A percentile compares a stretch with the other conserved stretches of the same genome.
These are phyloP conservation scores for Ophiocytium majus DNA, from an alignment of 352 stramenopile genomes.

Conservation along the genomic window DNA sequence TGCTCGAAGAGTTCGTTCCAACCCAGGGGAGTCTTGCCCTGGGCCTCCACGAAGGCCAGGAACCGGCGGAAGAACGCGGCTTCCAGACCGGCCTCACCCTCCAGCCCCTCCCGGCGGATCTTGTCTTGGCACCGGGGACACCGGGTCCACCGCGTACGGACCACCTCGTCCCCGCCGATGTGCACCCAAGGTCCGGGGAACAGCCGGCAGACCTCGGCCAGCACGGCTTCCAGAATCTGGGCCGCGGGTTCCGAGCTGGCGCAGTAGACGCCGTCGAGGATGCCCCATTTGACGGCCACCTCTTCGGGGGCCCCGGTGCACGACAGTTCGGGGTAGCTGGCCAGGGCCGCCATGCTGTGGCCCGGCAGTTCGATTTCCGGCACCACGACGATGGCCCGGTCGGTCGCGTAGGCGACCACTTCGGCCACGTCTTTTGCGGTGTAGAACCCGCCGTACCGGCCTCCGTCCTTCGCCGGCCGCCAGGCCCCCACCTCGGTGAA, in stretches of 20 bases:
- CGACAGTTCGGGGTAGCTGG: neutral
- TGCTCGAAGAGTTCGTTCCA: slow-evolving; percentile 2
- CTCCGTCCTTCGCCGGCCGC: neutral
- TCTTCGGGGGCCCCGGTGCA: neutral
- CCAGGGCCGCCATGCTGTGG: neutral
- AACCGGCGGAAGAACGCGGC: neutral
- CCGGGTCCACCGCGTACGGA: neutral
- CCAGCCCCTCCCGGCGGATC: neutral
- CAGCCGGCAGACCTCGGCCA: neutral
- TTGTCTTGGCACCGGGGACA: neutral
- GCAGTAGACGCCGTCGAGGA: neutral
- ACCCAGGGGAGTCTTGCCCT: neutral
- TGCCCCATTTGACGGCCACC: neutral
- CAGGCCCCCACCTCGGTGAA: neutral
- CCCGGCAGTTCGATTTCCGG: slow-evolving; percentile 6
- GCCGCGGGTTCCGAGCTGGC: neutral
- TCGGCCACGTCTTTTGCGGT: neutral
- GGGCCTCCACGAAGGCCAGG: neutral
- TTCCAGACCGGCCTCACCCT: neutral
- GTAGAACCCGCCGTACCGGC: slow-evolving; percentile 1
- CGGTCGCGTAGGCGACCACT: slow-evolving; percentile 26
- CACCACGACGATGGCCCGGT: neutral
- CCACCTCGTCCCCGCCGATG: neutral
- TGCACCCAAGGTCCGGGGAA: neutral
- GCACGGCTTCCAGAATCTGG: neutral